phyloP scores from a whole-genome alignment of 495 filamentous ascomycete species.

The Xylaria bambusicola region DNA sequence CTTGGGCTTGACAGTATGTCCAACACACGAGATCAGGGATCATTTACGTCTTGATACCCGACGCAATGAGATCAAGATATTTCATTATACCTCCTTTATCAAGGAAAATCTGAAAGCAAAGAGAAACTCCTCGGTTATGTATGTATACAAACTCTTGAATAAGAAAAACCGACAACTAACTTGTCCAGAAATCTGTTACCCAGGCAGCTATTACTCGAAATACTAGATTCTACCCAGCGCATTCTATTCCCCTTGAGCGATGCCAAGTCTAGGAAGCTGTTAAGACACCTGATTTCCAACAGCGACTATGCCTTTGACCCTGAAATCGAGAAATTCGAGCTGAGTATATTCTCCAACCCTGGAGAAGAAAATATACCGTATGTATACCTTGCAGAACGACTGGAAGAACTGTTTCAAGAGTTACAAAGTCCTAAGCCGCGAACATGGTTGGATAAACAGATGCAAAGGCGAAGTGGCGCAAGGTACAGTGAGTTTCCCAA shows the following conservation, averaged over 20 bases:
- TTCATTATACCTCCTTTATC: constrained; percentile 36
- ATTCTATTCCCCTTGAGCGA: constrained; percentile 42
- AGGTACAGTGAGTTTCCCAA: constrained; percentile 24
- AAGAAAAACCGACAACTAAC: neutral
- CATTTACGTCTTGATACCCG: constrained; percentile 36
- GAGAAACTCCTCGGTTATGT: constrained; percentile 20
- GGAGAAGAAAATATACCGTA: constrained; percentile 37
- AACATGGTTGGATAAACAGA: constrained; percentile 34
- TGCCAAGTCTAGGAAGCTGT: constrained; percentile 31
- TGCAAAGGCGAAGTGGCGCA: constrained; percentile 41
- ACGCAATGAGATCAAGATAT: constrained; percentile 32
- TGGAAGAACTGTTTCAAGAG: constrained; percentile 39
- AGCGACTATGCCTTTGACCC: constrained; percentile 31
- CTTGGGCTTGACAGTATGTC: constrained; percentile 28
- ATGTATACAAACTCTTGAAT: neutral
- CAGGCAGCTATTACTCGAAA: constrained; percentile 36
- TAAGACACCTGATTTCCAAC: constrained; percentile 27
- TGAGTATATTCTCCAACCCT: constrained; percentile 25
- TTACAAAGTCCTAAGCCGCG: constrained; percentile 38
- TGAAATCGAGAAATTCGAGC: constrained; percentile 36
- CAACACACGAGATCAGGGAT: constrained; percentile 36
- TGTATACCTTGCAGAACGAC: constrained; percentile 34
- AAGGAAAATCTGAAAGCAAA: constrained; percentile 37
- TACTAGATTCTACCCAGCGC: constrained; percentile 37
- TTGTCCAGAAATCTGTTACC: constrained; percentile 27